A percentile compares a stretch with the other conserved stretches of the same genome.
Conservation (phyloP, 192 early-diverging fungal species). For the Polychytrium aggregatum region DNA sequence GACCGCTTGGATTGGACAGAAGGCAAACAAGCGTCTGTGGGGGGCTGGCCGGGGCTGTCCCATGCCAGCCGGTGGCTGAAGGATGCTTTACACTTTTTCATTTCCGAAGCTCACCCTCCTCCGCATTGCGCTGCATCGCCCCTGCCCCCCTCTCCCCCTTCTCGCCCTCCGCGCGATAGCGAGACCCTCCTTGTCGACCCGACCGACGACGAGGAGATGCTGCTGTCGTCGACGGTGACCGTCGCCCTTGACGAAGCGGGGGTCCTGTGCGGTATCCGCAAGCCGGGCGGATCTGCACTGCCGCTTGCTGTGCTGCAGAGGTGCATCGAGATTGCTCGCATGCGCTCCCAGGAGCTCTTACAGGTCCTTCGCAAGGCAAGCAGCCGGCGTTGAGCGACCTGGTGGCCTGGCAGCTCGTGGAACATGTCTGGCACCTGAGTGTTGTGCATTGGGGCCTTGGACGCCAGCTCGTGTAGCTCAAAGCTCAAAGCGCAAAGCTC, state of each 20-base stretch:
- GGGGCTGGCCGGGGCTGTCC: neutral
- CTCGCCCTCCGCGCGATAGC: too few relatives aligned
- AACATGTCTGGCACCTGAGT: too few relatives aligned
- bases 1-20: slow-evolving; percentile 8
- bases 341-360: too few relatives aligned
- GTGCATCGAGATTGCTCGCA: slow-evolving; percentile 34
- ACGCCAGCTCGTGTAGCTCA: too few relatives aligned
- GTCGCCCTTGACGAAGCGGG: slow-evolving; percentile 49
- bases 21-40: neutral
- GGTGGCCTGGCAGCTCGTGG: too few relatives aligned
- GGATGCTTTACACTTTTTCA: neutral
- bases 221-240: slow-evolving; percentile 40
- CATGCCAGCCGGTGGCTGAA: neutral
- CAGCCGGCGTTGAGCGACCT: too few relatives aligned
- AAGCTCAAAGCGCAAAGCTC: too few relatives aligned
- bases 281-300: slow-evolving; percentile 43
- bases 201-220: slow-evolving; percentile 54
- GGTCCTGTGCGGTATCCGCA: slow-evolving; percentile 37
- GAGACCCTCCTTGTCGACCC: slow-evolving; percentile 50
- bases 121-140: too few relatives aligned
- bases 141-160: too few relatives aligned
- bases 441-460: too few relatives aligned
- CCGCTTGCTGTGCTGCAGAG: slow-evolving; percentile 24
- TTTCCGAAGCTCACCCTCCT: too few relatives aligned
- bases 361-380: too few relatives aligned